phyloP scores from a whole-genome alignment of 805 yeast species.

The Candida namnaoensis region DNA sequence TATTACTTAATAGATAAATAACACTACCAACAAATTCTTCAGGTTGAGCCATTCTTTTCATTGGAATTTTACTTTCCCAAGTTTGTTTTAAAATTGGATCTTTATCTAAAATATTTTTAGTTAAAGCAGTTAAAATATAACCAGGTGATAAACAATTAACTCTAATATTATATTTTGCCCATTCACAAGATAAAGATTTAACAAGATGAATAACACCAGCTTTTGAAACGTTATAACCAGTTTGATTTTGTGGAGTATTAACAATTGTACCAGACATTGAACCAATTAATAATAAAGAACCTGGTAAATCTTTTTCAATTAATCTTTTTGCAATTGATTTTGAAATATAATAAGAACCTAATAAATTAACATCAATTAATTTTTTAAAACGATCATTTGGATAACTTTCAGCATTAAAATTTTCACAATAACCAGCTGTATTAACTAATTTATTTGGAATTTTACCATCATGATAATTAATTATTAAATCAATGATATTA shows the following conservation, averaged over 20 bases:
- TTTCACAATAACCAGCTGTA: conserved; percentile 83
- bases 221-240: conserved; percentile 77
- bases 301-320: conserved; percentile 42
- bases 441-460: conserved; percentile 61
- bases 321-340: conserved; percentile 65
- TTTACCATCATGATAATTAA: conserved; percentile 47
- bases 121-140: conserved; percentile 71
- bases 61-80: conserved; percentile 68
- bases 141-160: conserved; percentile 78
- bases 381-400: conserved; percentile 64
- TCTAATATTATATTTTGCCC: conserved; percentile 71
- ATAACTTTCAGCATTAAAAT: conserved; percentile 69
- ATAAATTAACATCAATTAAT: conserved; percentile 59
- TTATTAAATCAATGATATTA: conserved; percentile 39
- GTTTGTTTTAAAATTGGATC: conserved; percentile 52
- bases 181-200: conserved; percentile 69
- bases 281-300: conserved; percentile 63
- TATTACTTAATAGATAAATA: conserved; percentile 63
- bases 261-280: conserved; percentile 75
- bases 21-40: conserved; percentile 74
- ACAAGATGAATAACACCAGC: conserved; percentile 82
- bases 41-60: conserved; percentile 81
- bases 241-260: conserved; percentile 73
- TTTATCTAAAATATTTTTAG: conserved; percentile 59
- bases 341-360: conserved; percentile 71